Percentiles rank a stretch among this genome's conserved stretches.
phyloP scores from a whole-genome alignment of 768 basidiomycete species.

The Serpula lacrymans region DNA sequence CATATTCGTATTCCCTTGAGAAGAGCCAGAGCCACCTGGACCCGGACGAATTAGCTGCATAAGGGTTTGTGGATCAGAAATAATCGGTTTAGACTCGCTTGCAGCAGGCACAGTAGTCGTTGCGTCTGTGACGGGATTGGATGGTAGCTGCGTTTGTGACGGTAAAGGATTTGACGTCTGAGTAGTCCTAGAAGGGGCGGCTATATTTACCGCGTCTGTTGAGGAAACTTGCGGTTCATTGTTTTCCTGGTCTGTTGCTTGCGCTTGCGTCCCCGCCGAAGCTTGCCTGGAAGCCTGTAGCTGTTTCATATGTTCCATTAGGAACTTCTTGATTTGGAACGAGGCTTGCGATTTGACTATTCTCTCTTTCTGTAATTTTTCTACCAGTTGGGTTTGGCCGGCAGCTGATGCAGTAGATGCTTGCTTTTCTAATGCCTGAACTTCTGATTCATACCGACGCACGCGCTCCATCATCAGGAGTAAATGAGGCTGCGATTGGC shows the following conservation, averaged over 20 bases:
- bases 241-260: no score
- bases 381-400: conserved; percentile 15
- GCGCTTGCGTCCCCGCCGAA: no score
- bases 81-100: conserved; percentile 17
- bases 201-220: no score
- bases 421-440: conserved; percentile 11
- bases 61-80: conserved; percentile 22
- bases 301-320: conserved; percentile 15
- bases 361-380: conserved; percentile 12
- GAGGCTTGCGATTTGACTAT: background rate
- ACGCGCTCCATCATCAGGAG: conserved; percentile 19
- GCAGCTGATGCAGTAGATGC: conserved; percentile 11
- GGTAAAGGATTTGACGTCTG: no score
- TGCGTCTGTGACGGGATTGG: background rate
- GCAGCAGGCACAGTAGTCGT: background rate
- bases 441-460: conserved; percentile 12
- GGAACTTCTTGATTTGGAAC: conserved; percentile 11
- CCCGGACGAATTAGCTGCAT: conserved; percentile 20
- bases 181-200: background rate
- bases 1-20: conserved; percentile 9
- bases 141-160: background rate
- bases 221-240: no score
- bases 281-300: no score
- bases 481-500: conserved; percentile 3
- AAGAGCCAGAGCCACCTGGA: conserved; percentile 2